Evolutionary conservation across 1,284 basidiomycete species (phyloP).

Genomic region (Blastosporella zonata): DNA sequence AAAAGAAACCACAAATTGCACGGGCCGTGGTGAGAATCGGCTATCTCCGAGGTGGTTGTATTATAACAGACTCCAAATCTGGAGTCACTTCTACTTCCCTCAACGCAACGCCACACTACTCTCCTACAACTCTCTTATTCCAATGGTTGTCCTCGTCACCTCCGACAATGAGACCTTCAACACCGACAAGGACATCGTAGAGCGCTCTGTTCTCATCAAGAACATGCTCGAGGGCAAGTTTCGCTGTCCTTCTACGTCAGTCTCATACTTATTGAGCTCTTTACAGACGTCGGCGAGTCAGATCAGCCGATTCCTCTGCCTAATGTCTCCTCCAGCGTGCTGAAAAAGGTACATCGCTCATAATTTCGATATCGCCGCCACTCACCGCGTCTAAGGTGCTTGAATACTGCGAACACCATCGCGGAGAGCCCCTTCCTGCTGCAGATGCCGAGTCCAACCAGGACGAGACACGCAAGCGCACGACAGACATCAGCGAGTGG

Average conservation of each 20-base stretch:
- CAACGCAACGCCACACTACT: slow-evolving; percentile 22
- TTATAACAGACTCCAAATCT: slow-evolving; percentile 21
- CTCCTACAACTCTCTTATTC: slow-evolving; percentile 12
- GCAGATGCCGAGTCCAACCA: slow-evolving; percentile 76
- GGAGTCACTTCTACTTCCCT: slow-evolving; percentile 13
- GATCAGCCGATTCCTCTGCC: slow-evolving; percentile 94
- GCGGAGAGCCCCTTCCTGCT: slow-evolving; percentile 91
- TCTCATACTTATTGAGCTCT: slow-evolving; percentile 15
- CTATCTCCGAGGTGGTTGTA: slow-evolving; percentile 31
- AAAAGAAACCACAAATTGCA: slow-evolving; percentile 7
- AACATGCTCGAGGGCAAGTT: slow-evolving; percentile 95
- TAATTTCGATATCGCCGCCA: slow-evolving; percentile 11
- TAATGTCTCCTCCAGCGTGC: slow-evolving; percentile 93
- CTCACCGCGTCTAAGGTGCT: slow-evolving; percentile 64
- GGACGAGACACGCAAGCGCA: slow-evolving; percentile 96
- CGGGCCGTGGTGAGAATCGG: slow-evolving; percentile 24
- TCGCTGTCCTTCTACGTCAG: slow-evolving; percentile 10
- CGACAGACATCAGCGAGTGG: slow-evolving; percentile 98
- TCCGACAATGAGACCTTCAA: slow-evolving; percentile 96
- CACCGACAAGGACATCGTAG: slow-evolving; percentile 93
- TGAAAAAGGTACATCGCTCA: slow-evolving; percentile 78
- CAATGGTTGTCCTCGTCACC: slow-evolving; percentile 80
- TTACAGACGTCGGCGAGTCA: slow-evolving; percentile 85
- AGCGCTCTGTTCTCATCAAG: slow-evolving; percentile 96
- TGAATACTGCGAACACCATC: slow-evolving; percentile 99